Conservation (phyloP, 2,329 filamentous ascomycete species). For the Chaetomium sp. region DNA sequence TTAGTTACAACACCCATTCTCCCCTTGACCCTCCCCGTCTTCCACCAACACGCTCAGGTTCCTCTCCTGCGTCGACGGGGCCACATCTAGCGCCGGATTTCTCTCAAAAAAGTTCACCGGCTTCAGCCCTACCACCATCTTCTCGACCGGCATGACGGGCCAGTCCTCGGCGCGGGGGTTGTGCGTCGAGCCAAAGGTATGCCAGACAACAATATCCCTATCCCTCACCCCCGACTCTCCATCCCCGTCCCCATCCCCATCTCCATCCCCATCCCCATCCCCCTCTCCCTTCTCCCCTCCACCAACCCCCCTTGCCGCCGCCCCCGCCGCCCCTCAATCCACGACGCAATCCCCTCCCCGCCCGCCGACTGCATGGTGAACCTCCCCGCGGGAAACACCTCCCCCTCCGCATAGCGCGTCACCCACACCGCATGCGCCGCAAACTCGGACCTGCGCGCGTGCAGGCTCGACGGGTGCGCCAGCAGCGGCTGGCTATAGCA, state of each 20-base stretch:
- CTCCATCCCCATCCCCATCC: background rate
- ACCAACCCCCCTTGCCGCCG: conserved; percentile 44
- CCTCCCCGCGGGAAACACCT: conserved; percentile 43
- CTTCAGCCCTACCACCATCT: conserved; percentile 50
- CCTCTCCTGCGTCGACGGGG: conserved; percentile 47
- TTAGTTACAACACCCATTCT: background rate
- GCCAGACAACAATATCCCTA: conserved; percentile 55
- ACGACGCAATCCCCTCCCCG: conserved; percentile 39
- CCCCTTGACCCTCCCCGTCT: background rate
- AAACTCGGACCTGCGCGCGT: conserved; percentile 43
- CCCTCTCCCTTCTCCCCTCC: too few species aligned
- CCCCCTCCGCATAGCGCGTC: conserved; percentile 41
- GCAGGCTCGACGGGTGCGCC: conserved; percentile 45
- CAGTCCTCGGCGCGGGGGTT: conserved; percentile 66
- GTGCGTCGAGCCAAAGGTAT: conserved; percentile 59
- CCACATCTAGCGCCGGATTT: conserved; percentile 56
- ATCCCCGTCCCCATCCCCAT: background rate
- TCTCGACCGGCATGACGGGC: conserved; percentile 68
- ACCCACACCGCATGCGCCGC: conserved; percentile 44
- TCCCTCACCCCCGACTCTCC: conserved; percentile 33
- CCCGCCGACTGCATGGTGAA: conserved; percentile 47
- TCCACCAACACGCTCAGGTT: conserved; percentile 43
- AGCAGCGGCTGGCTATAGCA: conserved; percentile 57
- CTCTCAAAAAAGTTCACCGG: conserved; percentile 56
- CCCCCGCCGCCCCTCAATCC: conserved; percentile 45